phyloP scores from a whole-genome alignment of 345 rosid species.

The Bruguiera sexangula region DNA sequence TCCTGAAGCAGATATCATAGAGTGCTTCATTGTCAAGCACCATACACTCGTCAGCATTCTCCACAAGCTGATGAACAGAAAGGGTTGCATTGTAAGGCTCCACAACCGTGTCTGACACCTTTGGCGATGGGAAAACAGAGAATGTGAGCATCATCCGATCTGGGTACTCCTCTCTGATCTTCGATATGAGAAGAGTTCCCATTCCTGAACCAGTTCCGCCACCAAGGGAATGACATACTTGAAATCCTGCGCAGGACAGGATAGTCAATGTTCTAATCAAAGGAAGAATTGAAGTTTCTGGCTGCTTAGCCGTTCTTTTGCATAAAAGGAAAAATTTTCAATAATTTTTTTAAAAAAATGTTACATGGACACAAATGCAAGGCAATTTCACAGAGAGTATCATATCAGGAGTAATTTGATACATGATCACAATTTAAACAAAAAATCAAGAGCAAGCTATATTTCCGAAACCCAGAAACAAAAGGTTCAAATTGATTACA shows the following conservation, averaged over 20 bases:
- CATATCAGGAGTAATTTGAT: too few relatives aligned
- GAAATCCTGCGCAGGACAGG: conserved; percentile 21
- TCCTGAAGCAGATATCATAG: conserved; percentile 38
- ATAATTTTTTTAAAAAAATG: too few relatives aligned
- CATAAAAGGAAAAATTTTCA: too few relatives aligned
- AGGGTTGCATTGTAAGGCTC: conserved; percentile 44
- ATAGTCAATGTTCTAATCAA: too few relatives aligned
- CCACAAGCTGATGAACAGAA: conserved; percentile 39
- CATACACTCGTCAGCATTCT: conserved; percentile 44
- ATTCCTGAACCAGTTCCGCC: conserved; percentile 41
- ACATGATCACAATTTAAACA: too few relatives aligned
- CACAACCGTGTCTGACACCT: conserved; percentile 38
- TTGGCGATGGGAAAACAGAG: conserved; percentile 34
- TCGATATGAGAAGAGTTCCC: conserved; percentile 38
- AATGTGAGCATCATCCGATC: conserved; percentile 33
- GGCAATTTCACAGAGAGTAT: too few relatives aligned
- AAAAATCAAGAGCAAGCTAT: too few relatives aligned
- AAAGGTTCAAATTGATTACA: too few relatives aligned
- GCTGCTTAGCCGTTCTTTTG: too few relatives aligned
- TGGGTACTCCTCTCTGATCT: conserved; percentile 41
- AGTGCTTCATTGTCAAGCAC: conserved; percentile 40
- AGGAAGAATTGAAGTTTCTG: too few relatives aligned
- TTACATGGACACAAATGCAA: too few relatives aligned
- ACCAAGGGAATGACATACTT: conserved; percentile 38
- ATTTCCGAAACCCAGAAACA: too few relatives aligned